phyloP scores from a whole-genome alignment of 179 eudicot species.

The Silene coronaria region DNA sequence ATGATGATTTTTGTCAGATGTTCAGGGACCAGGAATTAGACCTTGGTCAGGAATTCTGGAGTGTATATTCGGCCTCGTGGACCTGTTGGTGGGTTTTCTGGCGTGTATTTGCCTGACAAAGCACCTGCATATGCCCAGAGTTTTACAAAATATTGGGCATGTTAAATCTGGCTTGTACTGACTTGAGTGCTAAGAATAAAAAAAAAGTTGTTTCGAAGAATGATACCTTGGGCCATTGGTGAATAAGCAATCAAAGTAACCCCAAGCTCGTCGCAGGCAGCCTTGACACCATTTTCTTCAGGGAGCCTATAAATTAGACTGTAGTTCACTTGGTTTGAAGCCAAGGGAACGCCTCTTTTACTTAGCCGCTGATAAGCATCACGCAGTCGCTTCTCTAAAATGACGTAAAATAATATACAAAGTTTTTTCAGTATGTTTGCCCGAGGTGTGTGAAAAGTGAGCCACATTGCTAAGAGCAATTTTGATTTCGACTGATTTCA shows the following conservation, averaged over 20 bases:
- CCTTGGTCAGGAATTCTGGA: slow-evolving; percentile 62
- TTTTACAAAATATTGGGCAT: neutral
- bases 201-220: neutral
- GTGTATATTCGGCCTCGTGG: slow-evolving; percentile 87
- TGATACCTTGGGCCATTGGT: slow-evolving; percentile 87
- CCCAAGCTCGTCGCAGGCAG: slow-evolving; percentile 92
- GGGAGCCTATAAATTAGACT: slow-evolving; percentile 84
- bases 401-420: neutral
- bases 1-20: neutral
- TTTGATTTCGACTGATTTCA: too few species aligned
- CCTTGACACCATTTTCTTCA: slow-evolving; percentile 91
- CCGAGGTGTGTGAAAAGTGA: too few species aligned
- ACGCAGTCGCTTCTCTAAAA: slow-evolving; percentile 76
- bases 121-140: slow-evolving; percentile 42
- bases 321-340: slow-evolving; percentile 96
- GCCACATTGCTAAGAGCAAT: too few species aligned
- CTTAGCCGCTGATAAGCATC: slow-evolving; percentile 62
- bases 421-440: neutral
- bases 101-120: slow-evolving; percentile 85
- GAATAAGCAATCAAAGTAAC: slow-evolving; percentile 86
- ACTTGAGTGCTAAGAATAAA: neutral
- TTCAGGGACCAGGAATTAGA: slow-evolving; percentile 17
- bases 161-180: neutral
- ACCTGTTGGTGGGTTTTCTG: slow-evolving; percentile 81
- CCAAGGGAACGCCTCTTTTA: slow-evolving; percentile 82